These are phyloP conservation scores for Aspergillus sclerotioniger DNA, from an alignment of 495 filamentous ascomycete genomes.

Conservation along the genomic window DNA sequence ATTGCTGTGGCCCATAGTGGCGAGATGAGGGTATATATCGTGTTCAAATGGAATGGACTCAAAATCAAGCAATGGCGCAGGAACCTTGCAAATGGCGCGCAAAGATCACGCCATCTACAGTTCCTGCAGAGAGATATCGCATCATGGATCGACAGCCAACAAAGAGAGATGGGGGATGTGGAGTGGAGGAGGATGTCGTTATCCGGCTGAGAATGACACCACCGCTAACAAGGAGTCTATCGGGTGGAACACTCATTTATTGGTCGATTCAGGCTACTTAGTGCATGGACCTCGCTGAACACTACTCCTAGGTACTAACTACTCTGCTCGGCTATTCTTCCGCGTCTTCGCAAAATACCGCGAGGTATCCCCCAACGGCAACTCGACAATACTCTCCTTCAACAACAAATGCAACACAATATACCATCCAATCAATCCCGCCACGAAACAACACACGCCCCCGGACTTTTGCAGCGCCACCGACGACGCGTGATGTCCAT, in stretches of 20 bases:
- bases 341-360: constrained; percentile 36
- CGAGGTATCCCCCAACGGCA: constrained; percentile 49
- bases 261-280: no score
- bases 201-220: neutral
- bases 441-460: constrained; percentile 46
- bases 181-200: neutral
- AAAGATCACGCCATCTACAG: neutral
- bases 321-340: neutral
- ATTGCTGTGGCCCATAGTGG: neutral
- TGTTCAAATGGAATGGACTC: neutral
- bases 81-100: neutral
- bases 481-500: constrained; percentile 33
- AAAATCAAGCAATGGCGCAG: neutral
- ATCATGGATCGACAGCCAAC: neutral
- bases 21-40: neutral
- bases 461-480: constrained; percentile 43
- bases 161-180: no score
- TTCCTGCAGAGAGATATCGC: neutral
- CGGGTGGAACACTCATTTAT: neutral
- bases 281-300: no score
- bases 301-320: neutral
- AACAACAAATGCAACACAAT: constrained; percentile 46
- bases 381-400: constrained; percentile 39
- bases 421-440: constrained; percentile 50
- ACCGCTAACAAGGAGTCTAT: neutral